Evolutionary conservation across 2,329 filamentous ascomycete genomes (phyloP).

Genomic region (Pyricularia sp.): DNA sequence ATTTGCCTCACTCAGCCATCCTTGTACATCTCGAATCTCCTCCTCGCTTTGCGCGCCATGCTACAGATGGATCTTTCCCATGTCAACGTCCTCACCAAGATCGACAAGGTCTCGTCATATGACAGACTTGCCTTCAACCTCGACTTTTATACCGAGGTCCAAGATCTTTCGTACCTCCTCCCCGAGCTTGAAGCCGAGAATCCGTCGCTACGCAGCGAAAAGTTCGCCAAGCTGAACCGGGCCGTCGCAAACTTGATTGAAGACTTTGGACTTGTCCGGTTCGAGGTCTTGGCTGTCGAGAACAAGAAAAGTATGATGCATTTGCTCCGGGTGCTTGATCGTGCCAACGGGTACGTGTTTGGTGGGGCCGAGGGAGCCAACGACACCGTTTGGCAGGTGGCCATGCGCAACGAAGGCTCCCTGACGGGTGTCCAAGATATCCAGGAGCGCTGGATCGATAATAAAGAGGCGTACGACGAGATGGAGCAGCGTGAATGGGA

Average conservation of each 20-base stretch:
- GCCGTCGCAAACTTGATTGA: constrained; percentile 82
- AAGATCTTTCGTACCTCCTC: constrained; percentile 78
- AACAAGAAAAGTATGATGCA: constrained; percentile 97
- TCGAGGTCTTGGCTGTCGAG: constrained; percentile 90
- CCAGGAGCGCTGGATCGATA: constrained; percentile 92
- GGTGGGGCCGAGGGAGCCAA: constrained; percentile 85
- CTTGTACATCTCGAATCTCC: constrained; percentile 86
- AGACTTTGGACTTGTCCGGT: constrained; percentile 80
- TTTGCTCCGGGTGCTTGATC: constrained; percentile 78
- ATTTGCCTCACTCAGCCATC: constrained; percentile 90
- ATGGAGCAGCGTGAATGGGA: constrained; percentile 67
- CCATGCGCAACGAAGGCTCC: constrained; percentile 69
- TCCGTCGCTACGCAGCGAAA: constrained; percentile 56
- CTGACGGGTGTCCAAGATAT: constrained; percentile 79
- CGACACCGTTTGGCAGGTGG: constrained; percentile 94
- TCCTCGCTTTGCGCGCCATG: constrained; percentile 92
- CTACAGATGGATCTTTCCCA: constrained; percentile 96
- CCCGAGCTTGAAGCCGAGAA: constrained; percentile 74
- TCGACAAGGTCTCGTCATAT: constrained; percentile 85
- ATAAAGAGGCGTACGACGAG: constrained; percentile 79
- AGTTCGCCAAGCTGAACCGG: constrained; percentile 77
- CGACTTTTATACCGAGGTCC: constrained; percentile 95
- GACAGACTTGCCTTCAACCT: constrained; percentile 87
- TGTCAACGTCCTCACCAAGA: constrained; percentile 93
- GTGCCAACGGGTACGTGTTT: constrained; percentile 89